Conservation (phyloP, 805 yeast genomes). For the Wickerhamiella azyma region DNA sequence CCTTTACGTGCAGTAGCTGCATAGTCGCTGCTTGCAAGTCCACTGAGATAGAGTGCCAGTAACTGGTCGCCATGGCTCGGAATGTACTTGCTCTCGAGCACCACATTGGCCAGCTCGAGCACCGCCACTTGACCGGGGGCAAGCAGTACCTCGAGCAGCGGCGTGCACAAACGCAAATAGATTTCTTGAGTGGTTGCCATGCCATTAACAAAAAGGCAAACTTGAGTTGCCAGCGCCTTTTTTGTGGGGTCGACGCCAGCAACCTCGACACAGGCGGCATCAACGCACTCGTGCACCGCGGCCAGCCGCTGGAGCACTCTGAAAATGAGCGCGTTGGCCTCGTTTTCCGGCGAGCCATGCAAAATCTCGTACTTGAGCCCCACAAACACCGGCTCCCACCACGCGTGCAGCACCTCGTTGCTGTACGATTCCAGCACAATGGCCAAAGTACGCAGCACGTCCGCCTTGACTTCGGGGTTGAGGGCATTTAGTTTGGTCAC, state of each 20-base stretch:
- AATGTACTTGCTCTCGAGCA: constrained; percentile 17
- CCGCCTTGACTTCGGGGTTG: constrained; percentile 36
- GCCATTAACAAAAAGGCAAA: constrained; percentile 8
- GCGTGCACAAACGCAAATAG: constrained; percentile 9
- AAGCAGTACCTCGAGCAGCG: constrained; percentile 29
- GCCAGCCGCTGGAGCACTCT: constrained; percentile 33
- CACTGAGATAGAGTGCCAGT: constrained; percentile 46
- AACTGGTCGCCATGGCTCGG: constrained; percentile 49
- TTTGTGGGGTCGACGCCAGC: constrained; percentile 2
- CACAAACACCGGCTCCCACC: constrained; percentile 73
- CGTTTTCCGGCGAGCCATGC: constrained; percentile 52
- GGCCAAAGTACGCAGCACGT: constrained; percentile 51
- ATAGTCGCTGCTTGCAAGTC: constrained; percentile 55
- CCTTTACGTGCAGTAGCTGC: constrained; percentile 54
- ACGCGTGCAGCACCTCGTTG: constrained; percentile 34
- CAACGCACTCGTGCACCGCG: constrained; percentile 26
- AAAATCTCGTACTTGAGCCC: constrained; percentile 80
- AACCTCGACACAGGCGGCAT: constrained; percentile 18
- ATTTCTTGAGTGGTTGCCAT: constrained; percentile 3
- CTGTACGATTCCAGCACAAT: constrained; percentile 43
- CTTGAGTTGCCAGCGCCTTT: constrained; percentile 9
- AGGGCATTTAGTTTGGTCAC: constrained; percentile 46
- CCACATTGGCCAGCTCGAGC: constrained; percentile 16
- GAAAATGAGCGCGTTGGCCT: constrained; percentile 30
- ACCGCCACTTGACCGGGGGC: background rate